Evolutionary conservation across 148 eudicot genomes (phyloP).

Genomic region (Rhododendron kiyosumense): DNA sequence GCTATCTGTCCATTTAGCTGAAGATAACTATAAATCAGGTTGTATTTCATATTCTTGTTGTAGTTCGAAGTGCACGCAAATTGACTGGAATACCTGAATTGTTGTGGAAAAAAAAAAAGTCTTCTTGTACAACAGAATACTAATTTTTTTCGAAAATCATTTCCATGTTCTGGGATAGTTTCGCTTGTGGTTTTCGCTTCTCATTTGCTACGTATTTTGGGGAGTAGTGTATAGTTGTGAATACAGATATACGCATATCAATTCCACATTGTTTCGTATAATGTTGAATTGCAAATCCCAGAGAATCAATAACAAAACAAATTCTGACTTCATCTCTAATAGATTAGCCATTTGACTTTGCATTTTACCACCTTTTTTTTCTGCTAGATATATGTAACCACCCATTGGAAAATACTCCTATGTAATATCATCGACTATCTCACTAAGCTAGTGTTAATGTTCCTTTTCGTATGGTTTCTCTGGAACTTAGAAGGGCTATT

Average conservation of each 20-base stretch:
- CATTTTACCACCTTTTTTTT: background rate
- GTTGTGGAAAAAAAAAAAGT: background rate
- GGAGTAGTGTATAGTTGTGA: background rate
- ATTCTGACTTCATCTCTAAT: background rate
- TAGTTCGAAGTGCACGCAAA: background rate
- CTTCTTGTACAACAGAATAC: background rate
- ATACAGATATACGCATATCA: background rate
- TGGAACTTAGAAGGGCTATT: too few species aligned
- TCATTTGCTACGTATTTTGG: background rate
- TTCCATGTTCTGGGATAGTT: background rate
- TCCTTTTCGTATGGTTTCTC: too few species aligned
- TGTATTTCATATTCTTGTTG: background rate
- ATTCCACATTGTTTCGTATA: background rate
- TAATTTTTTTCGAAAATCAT: background rate
- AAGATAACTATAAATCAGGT: background rate
- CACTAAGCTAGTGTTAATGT: too few species aligned
- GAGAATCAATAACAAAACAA: background rate
- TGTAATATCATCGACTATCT: too few species aligned
- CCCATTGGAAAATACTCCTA: too few species aligned
- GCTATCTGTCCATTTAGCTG: background rate
- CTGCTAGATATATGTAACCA: background rate
- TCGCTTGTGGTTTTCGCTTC: background rate
- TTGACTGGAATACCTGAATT: background rate
- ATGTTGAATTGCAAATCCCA: background rate
- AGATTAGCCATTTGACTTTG: background rate